Conservation (phyloP, 495 filamentous ascomycete species). For the Copromyces sp. region DNA sequence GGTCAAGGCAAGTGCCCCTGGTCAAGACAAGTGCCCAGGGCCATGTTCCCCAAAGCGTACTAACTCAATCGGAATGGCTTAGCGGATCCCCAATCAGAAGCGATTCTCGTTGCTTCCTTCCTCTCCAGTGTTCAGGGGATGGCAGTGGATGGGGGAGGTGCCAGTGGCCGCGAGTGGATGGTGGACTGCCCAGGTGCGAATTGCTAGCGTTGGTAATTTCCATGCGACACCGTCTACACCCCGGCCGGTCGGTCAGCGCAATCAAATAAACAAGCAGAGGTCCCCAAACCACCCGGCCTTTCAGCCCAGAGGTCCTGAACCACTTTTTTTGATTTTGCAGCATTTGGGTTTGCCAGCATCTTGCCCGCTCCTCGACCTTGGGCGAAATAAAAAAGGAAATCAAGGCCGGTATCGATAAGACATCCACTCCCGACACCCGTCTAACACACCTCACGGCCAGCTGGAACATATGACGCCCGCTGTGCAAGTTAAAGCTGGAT, state of each 20-base stretch:
- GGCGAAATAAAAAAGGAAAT: neutral
- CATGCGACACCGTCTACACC: slow-evolving; percentile 16
- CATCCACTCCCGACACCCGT: neutral
- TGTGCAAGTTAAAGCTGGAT: slow-evolving; percentile 11
- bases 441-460: slow-evolving; percentile 1
- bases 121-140: slow-evolving; percentile 19
- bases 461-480: slow-evolving; percentile 19
- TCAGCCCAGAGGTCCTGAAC: slow-evolving; percentile 9
- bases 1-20: neutral
- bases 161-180: neutral
- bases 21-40: neutral
- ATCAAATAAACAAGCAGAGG: slow-evolving; percentile 31
- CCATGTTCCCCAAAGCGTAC: neutral
- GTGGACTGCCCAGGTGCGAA: neutral
- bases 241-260: slow-evolving; percentile 14
- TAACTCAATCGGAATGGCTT: neutral
- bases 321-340: neutral
- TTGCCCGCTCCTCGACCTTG: neutral
- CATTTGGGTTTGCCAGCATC: neutral
- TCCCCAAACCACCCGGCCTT: slow-evolving; percentile 8
- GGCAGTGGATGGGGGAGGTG: neutral
- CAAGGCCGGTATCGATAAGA: neutral
- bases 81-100: neutral
- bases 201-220: slow-evolving; percentile 26
- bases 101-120: neutral